Evolutionary conservation across 805 yeast species (phyloP), one percentile per base, ranked within the genome.

Genomic region (Candida pseudofarinosa): DNA sequence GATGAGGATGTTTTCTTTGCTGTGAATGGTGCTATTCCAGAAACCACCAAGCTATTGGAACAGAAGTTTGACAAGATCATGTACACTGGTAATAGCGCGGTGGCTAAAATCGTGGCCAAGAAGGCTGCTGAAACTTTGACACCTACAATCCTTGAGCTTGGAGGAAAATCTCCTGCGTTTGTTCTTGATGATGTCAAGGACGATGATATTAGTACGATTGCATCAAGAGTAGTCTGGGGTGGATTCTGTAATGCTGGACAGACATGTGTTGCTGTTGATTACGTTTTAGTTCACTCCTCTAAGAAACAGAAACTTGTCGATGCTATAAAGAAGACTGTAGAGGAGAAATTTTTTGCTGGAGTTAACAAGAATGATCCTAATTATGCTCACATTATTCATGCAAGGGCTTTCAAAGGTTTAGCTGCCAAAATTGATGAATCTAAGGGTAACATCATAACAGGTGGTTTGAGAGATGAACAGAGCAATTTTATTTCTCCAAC

Each of bases 121-220:
- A 85, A 85, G 36, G 97, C 97, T 1, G 93, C 91, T n/a, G 80
- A 86, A 63, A 76, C 78, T 16, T 71, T 90, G 51, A 88, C 95
- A 1, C 97, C 97, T 0, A 76, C 76, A 8, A 64, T 85, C 6
- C 72, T 90, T 47, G 98, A 90, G 64, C 71, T 90, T 36, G 97
- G 98, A 41, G 98, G 98, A 4, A 91, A 91, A 62, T 83, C 91
- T 5, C 98, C 98, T 0, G 85, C 79, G 1, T 75, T 89, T 52
- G 67, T 90, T 8, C 74, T 88, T 40, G 73, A 67, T 37, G 70
- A 68, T 48, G 64, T 73, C 39, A 66, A 66, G 12, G 69, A 71
- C 43, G 57, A 52, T n/a, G 71, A 78, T 43, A 52, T 80, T 31
- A 55, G 63, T 7, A 60, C 66, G 1, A 49, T 72, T 34, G 69